Conservation (phyloP, 345 rosid genomes). For the Linum usitatissimum region DNA sequence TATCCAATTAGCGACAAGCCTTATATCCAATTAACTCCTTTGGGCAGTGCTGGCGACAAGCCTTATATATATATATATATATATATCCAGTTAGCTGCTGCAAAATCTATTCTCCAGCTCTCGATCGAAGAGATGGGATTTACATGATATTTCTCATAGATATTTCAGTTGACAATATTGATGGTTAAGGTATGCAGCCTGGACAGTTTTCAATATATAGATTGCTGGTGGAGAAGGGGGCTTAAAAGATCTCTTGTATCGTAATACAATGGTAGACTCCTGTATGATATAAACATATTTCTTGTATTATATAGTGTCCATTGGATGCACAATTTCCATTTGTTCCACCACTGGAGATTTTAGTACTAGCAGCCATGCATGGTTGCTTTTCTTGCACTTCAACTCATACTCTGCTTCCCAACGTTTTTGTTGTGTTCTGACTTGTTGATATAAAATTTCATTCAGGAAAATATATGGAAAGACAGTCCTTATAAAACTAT, state of each 20-base stretch:
- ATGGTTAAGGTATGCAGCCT: conserved; percentile 49
- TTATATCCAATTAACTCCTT: background rate
- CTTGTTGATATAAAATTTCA: background rate
- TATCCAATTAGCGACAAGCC: no score
- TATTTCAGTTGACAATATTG: conserved; percentile 48
- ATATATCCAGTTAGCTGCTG: conserved; percentile 56
- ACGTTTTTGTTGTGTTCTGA: background rate
- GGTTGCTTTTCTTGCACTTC: background rate
- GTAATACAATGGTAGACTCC: no score
- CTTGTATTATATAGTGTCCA: no score
- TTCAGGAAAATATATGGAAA: background rate
- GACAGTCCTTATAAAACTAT: background rate
- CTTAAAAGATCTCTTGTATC: background rate
- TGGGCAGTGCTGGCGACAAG: conserved; percentile 40
- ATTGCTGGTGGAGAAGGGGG: background rate
- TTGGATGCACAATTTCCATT: conserved; percentile 28
- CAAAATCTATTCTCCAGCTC: conserved; percentile 75
- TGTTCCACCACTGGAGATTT: conserved; percentile 74
- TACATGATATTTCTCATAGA: conserved; percentile 54
- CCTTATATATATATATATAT: conserved; percentile 15
- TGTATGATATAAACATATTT: no score
- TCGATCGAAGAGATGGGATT: conserved; percentile 76
- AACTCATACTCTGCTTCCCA: background rate
- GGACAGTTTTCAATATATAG: conserved; percentile 10
- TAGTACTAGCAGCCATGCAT: conserved; percentile 13